A percentile compares a stretch with the other conserved stretches of the same genome.
Conservation (phyloP, 2,329 filamentous ascomycete species). For the Neopestalotiopsis sp. region DNA sequence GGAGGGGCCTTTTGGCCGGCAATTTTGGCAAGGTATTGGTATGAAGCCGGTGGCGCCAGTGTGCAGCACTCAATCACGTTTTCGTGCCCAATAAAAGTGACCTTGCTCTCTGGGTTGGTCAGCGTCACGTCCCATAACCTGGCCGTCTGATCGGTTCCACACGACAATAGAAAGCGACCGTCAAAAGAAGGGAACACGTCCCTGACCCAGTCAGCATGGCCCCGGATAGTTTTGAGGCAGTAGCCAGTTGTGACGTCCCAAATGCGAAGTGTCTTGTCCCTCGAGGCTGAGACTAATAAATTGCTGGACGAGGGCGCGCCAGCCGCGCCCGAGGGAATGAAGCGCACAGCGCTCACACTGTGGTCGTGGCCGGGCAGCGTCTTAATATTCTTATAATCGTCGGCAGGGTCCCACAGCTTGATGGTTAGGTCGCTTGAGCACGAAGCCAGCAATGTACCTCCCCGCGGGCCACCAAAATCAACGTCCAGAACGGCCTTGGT, state of each 20-base stretch:
- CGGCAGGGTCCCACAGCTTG: conserved; percentile 90
- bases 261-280: conserved; percentile 83
- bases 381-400: conserved; percentile 94
- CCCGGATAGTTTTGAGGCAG: conserved; percentile 86
- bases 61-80: conserved; percentile 86
- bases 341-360: conserved; percentile 85
- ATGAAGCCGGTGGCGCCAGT: conserved; percentile 80
- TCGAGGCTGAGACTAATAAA: conserved; percentile 81
- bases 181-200: conserved; percentile 84
- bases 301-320: conserved; percentile 82
- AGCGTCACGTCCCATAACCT: conserved; percentile 84
- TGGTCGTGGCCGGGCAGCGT: conserved; percentile 92
- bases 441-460: conserved; percentile 78
- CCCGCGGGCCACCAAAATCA: conserved; percentile 86
- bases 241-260: conserved; percentile 96
- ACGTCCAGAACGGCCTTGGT: conserved; percentile 88
- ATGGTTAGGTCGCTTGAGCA: conserved; percentile 91
- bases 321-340: conserved; percentile 82
- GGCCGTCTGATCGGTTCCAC: conserved; percentile 81
- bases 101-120: conserved; percentile 72
- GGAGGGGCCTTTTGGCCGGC: conserved; percentile 86
- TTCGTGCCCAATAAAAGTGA: conserved; percentile 84
- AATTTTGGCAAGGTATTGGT: conserved; percentile 75
- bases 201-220: conserved; percentile 90
- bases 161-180: conserved; percentile 81